Evolutionary conservation across 805 yeast species (phyloP).

Genomic region (Zygotorulaspora danielsina): DNA sequence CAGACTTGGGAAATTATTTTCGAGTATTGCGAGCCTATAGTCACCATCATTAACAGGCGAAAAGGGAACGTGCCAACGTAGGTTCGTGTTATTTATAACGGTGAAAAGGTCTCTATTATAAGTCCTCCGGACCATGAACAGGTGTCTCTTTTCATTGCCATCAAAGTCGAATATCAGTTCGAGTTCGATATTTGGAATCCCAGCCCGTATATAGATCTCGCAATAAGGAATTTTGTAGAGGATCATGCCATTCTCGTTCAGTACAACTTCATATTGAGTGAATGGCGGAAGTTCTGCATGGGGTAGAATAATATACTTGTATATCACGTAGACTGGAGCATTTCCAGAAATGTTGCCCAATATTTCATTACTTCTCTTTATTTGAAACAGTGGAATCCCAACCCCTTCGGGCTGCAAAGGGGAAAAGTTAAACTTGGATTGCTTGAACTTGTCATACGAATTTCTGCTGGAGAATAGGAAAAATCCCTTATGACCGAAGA

Average conservation of each 20-base stretch:
- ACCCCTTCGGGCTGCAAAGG: conserved; percentile 16
- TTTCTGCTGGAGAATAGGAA: conserved; percentile 18
- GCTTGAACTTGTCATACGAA: conserved; percentile 16
- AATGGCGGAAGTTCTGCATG: conserved; percentile 14
- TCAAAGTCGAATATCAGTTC: conserved; percentile 8
- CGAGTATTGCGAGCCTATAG: conserved; percentile 12
- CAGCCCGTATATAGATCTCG: conserved; percentile 8
- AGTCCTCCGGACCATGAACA: conserved; percentile 6
- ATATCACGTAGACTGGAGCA: conserved; percentile 10
- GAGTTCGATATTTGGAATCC: conserved; percentile 3
- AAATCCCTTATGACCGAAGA: conserved; percentile 10
- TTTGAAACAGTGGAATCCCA: conserved; percentile 18
- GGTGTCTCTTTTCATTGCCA: background rate
- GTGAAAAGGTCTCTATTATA: conserved; percentile 14
- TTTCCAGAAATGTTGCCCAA: conserved; percentile 4
- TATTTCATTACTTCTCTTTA: conserved; percentile 2
- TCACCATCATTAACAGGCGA: conserved; percentile 9
- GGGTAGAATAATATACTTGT: conserved; percentile 8
- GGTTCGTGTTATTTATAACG: conserved; percentile 4
- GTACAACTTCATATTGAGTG: conserved; percentile 9
- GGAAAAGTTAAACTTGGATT: conserved; percentile 3
- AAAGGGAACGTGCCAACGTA: conserved; percentile 16
- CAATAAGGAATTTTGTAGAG: conserved; percentile 15
- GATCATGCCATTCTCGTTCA: conserved; percentile 3
- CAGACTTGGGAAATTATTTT: conserved; percentile 5